These are phyloP conservation scores for Mycena chlorophos DNA, from an alignment of 768 basidiomycete species.

Conservation along the genomic window DNA sequence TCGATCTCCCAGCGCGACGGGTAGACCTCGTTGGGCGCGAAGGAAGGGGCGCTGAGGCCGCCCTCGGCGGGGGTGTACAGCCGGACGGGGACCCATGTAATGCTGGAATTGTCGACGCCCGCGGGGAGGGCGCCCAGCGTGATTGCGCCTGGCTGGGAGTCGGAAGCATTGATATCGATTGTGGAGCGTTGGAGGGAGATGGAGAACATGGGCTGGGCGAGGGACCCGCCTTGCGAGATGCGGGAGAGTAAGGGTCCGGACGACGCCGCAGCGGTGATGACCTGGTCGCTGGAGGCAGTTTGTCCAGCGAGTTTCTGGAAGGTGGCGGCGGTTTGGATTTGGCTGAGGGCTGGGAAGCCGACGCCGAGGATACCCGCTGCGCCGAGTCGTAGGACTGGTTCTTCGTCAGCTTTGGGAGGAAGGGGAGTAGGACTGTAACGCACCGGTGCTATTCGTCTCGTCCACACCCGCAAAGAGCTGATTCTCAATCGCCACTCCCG, in stretches of 20 bases:
- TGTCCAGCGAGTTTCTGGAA: conserved; percentile 22
- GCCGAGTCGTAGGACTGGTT: conserved; percentile 49
- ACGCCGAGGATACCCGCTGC: conserved; percentile 67
- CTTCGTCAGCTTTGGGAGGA: background rate
- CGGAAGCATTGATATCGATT: conserved; percentile 57
- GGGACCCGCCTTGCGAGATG: conserved; percentile 41
- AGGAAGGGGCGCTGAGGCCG: conserved; percentile 53
- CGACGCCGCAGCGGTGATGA: conserved; percentile 34
- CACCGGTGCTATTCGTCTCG: conserved; percentile 49
- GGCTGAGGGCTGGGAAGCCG: conserved; percentile 57
- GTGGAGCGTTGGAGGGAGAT: conserved; percentile 60
- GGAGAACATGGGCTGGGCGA: conserved; percentile 52
- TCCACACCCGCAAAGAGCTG: conserved; percentile 61
- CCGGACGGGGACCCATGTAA: conserved; percentile 71
- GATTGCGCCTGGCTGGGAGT: conserved; percentile 54
- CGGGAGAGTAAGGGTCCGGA: conserved; percentile 49
- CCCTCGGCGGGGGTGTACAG: conserved; percentile 54
- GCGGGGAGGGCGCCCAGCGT: conserved; percentile 63
- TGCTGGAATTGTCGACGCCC: conserved; percentile 50
- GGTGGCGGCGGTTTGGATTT: conserved; percentile 39
- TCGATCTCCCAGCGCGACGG: conserved; percentile 62
- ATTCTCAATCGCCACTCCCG: conserved; percentile 47
- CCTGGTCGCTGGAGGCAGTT: conserved; percentile 36
- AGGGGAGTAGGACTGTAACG: background rate
- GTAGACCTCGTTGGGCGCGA: conserved; percentile 55